Conservation (phyloP, 2,329 filamentous ascomycete species). For the Colletotrichum neosansevieriae region DNA sequence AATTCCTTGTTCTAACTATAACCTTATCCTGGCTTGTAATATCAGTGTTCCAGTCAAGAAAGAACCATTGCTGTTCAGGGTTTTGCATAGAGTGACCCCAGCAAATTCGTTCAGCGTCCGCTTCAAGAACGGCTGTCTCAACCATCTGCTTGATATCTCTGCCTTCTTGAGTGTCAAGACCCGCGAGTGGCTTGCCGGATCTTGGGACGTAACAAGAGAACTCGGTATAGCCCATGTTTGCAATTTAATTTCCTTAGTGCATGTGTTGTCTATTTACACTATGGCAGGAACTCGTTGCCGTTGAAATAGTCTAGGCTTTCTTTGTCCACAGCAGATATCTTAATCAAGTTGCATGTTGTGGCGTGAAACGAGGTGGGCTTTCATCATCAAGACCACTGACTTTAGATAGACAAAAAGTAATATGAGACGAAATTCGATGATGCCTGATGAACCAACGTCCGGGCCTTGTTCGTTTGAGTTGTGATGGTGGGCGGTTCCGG, state of each 20-base stretch:
- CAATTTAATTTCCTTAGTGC: too few relatives aligned
- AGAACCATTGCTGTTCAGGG: constrained; percentile 43
- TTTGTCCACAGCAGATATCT: too few relatives aligned
- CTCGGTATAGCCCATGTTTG: constrained; percentile 42
- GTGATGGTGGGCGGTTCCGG: background rate
- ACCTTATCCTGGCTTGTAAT: too few relatives aligned
- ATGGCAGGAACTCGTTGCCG: background rate
- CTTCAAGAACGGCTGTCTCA: constrained; percentile 41
- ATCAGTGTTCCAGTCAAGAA: constrained; percentile 45
- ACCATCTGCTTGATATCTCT: constrained; percentile 34
- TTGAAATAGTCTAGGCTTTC: background rate
- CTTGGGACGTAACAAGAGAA: constrained; percentile 43
- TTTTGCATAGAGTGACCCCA: constrained; percentile 45
- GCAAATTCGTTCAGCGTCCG: constrained; percentile 43
- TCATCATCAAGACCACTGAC: too few relatives aligned
- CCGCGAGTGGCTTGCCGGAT: constrained; percentile 37
- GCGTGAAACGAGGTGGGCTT: too few relatives aligned
- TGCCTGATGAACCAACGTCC: too few relatives aligned
- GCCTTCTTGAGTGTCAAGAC: constrained; percentile 38
- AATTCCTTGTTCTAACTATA: too few relatives aligned
- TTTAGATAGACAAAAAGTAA: too few relatives aligned
- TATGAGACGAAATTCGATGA: too few relatives aligned
- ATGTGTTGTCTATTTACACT: too few relatives aligned
- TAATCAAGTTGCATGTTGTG: too few relatives aligned
- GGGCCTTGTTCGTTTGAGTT: constrained; percentile 2